These are phyloP conservation scores for Pythium periplocum DNA, from an alignment of 352 stramenopile species.

Conservation along the genomic window DNA sequence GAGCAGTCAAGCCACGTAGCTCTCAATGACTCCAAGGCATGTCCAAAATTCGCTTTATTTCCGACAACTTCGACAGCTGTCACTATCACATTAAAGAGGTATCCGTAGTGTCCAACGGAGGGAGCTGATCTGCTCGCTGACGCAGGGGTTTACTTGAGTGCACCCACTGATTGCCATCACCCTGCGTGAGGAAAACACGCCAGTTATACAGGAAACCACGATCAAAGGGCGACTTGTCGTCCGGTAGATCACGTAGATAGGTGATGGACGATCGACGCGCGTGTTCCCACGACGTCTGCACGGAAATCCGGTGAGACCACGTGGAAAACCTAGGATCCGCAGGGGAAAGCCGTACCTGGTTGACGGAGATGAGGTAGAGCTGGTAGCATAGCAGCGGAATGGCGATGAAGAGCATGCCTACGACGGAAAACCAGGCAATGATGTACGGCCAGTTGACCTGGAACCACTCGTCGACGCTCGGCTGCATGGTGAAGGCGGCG, in stretches of 20 bases:
- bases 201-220: slow-evolving; percentile 55
- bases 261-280: slow-evolving; percentile 62
- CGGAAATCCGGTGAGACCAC: not conserved
- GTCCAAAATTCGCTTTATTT: too few species aligned
- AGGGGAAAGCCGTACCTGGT: slow-evolving; percentile 27
- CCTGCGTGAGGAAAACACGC: slow-evolving; percentile 40
- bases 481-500: slow-evolving; percentile 44
- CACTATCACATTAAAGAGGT: not conserved
- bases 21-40: too few species aligned
- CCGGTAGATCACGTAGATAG: slow-evolving; percentile 55
- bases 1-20: too few species aligned
- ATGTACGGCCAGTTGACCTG: slow-evolving; percentile 61
- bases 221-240: slow-evolving; percentile 61
- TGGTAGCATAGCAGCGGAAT: slow-evolving; percentile 67
- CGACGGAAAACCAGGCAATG: slow-evolving; percentile 49
- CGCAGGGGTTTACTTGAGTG: slow-evolving; percentile 19
- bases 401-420: slow-evolving; percentile 55
- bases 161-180: slow-evolving; percentile 62
- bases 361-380: slow-evolving; percentile 59
- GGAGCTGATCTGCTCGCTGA: slow-evolving; percentile 1
- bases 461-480: slow-evolving; percentile 68
- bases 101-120: not conserved
- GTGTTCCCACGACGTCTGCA: slow-evolving; percentile 73
- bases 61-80: too few species aligned
- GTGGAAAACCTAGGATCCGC: not conserved